Percentiles rank a stretch among this genome's conserved stretches.
These are phyloP conservation scores for Iris macrosiphon DNA, from an alignment of 106 monocot species.

Conservation along the genomic window DNA sequence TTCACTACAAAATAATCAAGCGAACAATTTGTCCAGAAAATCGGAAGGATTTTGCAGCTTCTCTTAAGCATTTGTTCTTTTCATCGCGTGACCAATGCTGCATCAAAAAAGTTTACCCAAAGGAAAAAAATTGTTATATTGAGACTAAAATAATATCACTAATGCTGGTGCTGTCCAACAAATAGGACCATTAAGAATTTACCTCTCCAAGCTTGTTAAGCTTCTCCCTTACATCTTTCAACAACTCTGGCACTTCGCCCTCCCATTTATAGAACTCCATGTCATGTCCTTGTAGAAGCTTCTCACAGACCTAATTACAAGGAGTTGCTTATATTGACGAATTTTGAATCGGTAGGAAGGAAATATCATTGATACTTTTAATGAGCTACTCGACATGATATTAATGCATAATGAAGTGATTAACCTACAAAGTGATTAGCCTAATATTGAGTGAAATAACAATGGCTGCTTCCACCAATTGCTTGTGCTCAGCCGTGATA, in stretches of 20 bases:
- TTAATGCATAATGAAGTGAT: too few species aligned
- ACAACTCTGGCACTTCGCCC: conserved; percentile 39
- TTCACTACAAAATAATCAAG: conserved; percentile 58
- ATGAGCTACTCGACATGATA: too few species aligned
- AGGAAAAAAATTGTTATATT: too few species aligned
- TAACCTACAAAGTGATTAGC: too few species aligned
- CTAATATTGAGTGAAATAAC: too few species aligned
- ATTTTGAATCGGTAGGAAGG: too few species aligned
- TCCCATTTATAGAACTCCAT: conserved; percentile 97
- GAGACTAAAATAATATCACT: too few species aligned
- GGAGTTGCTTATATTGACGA: too few species aligned
- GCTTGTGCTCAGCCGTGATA: too few species aligned
- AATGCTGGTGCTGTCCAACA: too few species aligned
- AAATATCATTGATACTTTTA: too few species aligned
- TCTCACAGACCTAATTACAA: conserved; percentile 47
- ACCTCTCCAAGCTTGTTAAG: conserved; percentile 88
- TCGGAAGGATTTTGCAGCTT: conserved; percentile 77
- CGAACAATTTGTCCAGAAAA: conserved; percentile 65
- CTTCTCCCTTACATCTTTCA: conserved; percentile 76
- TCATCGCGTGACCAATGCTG: conserved; percentile 90
- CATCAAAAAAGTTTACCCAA: conserved; percentile 6
- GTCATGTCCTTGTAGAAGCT: conserved; percentile 57
- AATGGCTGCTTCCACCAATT: too few species aligned
- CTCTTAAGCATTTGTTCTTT: conserved; percentile 82
- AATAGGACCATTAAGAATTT: neutral